Evolutionary conservation across 257 asterid species (phyloP), one percentile per base, ranked within the genome.

Genomic region (Solanum sitiens): DNA sequence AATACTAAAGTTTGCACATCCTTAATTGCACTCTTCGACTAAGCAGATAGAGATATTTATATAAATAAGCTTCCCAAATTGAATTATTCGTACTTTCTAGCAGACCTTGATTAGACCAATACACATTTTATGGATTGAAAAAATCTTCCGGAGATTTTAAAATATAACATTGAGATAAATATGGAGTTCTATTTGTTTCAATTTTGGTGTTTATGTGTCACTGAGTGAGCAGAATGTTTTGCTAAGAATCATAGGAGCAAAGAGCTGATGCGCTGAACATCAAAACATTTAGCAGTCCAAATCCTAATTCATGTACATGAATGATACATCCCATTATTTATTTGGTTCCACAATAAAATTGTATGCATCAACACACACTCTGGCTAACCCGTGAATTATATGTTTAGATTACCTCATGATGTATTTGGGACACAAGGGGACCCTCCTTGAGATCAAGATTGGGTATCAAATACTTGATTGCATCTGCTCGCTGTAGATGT

Each of bases 401-500:
- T 30, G 86, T 45, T 82, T 82, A 82, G 84, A 95, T 87, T 87
- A 97, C 99, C 98, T 97, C 99, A n/a, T 95, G 95, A 92, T 97
- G 99, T 87, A 97, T 97, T 89, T 95, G 96, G 79, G 97, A 89
- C 88, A 96, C 96, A 89, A 96, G 98, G 88, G 98, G 91, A 82
- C 98, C 99, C 87, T 97, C 99, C 92, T 92, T 97, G 87, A 96
- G 98, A 90, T 94, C 99, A 90, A 97, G 99, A 89, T 96, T 97
- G 25, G 99, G 99, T 89, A 97, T 96, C 94, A 97, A 94, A 93
- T 97, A 93, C 88, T 93, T 95, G 89, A 97, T 94, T 83, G 99
- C 98, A 90, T 96, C 99, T 39, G 99, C 99, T 86, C 98, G 94
- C 94, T 97, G 99, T 89, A 97, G 99, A 93, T 95, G 93, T 87